A percentile compares a stretch with the other conserved stretches of the same genome.
phyloP scores from a whole-genome alignment of 176 grass and related monocot genomes.

The Dendrocalamus sinicus region DNA sequence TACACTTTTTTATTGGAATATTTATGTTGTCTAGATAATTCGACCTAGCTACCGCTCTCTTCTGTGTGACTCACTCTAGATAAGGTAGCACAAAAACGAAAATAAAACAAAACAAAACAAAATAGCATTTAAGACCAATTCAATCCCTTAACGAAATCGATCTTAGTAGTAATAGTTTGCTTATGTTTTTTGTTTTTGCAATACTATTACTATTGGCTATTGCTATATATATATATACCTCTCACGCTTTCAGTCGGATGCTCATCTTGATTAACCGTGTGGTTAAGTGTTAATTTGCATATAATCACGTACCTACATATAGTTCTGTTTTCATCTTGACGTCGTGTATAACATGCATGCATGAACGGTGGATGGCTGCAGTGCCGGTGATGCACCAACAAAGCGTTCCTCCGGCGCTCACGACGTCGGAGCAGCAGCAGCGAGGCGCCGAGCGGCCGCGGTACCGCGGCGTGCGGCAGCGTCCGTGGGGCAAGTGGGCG shows the following conservation, averaged over 20 bases:
- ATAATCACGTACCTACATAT: not conserved
- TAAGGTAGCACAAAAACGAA: not conserved
- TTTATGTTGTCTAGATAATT: not conserved
- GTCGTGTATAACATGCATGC: not conserved
- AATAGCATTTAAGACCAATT: not conserved
- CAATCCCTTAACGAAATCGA: too few relatives aligned
- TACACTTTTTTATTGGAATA: not conserved
- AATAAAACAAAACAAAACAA: not conserved
- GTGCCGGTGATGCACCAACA: slow-evolving; percentile 17
- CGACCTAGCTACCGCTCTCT: not conserved
- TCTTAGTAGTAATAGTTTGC: too few relatives aligned
- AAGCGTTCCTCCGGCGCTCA: not conserved
- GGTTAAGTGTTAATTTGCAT: too few relatives aligned
- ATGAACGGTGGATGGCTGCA: not conserved
- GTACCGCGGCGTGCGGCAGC: slow-evolving; percentile 85
- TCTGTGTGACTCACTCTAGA: not conserved
- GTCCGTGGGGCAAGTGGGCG: slow-evolving; percentile 97
- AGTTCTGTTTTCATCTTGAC: not conserved
- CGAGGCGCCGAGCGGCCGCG: not conserved
- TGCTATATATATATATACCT: too few relatives aligned
- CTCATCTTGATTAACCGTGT: too few relatives aligned
- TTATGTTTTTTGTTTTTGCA: too few relatives aligned
- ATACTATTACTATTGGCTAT: too few relatives aligned
- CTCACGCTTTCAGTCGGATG: too few relatives aligned
- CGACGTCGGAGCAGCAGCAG: not conserved